phyloP scores from a whole-genome alignment of 2,329 filamentous ascomycete species.

The Botrytis pseudocinerea region DNA sequence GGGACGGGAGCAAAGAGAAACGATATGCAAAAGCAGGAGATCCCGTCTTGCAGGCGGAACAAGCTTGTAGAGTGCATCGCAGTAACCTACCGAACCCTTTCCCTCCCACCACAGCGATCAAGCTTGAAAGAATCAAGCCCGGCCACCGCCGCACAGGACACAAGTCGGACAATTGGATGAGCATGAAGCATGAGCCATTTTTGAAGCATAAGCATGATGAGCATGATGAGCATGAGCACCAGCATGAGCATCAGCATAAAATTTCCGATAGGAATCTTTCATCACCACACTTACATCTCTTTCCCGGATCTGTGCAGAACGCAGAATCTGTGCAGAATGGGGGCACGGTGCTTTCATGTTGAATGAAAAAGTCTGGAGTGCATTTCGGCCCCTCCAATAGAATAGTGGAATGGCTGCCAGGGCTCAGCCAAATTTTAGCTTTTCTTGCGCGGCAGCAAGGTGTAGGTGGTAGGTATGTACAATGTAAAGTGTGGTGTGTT shows the following conservation, averaged over 20 bases:
- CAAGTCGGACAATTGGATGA: conserved; percentile 19
- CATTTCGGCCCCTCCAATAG: background rate
- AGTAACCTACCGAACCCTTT: conserved; percentile 15
- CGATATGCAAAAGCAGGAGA: conserved; percentile 24
- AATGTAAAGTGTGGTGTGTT: background rate
- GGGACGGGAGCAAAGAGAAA: conserved; percentile 3
- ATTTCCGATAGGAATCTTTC: background rate
- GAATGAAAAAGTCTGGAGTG: conserved; percentile 16
- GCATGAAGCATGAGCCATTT: conserved; percentile 3
- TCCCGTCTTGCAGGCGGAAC: conserved; percentile 23
- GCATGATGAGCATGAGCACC: background rate
- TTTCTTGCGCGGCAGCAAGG: background rate
- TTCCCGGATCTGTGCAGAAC: background rate
- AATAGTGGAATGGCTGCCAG: background rate
- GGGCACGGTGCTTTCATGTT: background rate
- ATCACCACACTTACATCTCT: background rate
- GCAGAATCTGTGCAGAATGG: background rate
- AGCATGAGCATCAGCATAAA: background rate
- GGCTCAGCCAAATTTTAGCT: conserved; percentile 3
- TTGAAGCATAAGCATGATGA: background rate
- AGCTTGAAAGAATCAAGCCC: conserved; percentile 19
- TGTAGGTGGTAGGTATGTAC: background rate
- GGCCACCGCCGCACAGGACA: conserved; percentile 14
- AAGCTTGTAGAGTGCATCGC: conserved; percentile 15
- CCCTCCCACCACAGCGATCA: conserved; percentile 12